Evolutionary conservation across 73 alveolate species (phyloP).

Genomic region (Paramecium biaurelia): DNA sequence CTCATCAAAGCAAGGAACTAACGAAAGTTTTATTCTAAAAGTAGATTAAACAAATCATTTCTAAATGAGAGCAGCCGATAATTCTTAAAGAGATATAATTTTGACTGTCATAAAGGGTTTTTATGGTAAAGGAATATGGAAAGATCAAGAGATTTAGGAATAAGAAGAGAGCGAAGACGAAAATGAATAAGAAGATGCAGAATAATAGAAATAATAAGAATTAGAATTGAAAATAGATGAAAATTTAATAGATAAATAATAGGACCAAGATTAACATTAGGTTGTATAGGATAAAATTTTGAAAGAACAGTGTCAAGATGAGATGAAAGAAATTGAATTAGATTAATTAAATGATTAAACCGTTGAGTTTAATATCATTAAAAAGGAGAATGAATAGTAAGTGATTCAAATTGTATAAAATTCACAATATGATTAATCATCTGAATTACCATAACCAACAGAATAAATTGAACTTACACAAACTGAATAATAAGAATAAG

Average conservation of each 20-base stretch:
- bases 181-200: background rate
- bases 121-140: background rate
- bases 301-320: background rate
- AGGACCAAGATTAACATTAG: background rate
- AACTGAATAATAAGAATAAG: background rate
- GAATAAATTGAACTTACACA: background rate
- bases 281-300: background rate
- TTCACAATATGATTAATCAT: background rate
- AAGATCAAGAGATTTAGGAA: background rate
- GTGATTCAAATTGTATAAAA: background rate
- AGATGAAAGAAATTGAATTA: background rate
- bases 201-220: background rate
- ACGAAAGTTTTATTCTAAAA: background rate
- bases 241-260: background rate
- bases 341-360: background rate
- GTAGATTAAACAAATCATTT: background rate
- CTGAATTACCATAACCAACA: background rate
- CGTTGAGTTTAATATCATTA: background rate
- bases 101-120: background rate
- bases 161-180: background rate
- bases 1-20: background rate
- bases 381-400: background rate
- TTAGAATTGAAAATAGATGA: background rate
- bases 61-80: background rate
- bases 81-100: background rate